Conservation (phyloP, 2,329 filamentous ascomycete species). For the Alternaria brassicicola region DNA sequence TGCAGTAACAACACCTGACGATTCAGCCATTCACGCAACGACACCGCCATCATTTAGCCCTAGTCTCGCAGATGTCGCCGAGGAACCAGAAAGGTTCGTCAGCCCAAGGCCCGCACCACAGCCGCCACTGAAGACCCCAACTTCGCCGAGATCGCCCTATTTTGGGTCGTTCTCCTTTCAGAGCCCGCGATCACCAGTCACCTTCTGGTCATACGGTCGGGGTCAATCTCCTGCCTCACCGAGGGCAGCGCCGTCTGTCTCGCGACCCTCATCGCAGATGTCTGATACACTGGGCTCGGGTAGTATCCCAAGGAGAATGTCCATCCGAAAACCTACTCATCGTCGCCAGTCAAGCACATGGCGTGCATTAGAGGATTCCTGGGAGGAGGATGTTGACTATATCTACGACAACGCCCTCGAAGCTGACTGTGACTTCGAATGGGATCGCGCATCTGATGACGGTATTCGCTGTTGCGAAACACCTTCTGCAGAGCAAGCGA, state of each 20-base stretch:
- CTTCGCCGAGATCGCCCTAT: constrained; percentile 35
- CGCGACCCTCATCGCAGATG: constrained; percentile 48
- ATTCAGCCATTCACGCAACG: constrained; percentile 48
- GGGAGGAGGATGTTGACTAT: constrained; percentile 68
- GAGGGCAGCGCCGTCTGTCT: constrained; percentile 27
- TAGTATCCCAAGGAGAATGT: constrained; percentile 36
- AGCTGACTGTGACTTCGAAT: constrained; percentile 66
- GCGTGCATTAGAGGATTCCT: constrained; percentile 53
- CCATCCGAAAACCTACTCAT: constrained; percentile 26
- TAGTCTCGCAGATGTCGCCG: constrained; percentile 45
- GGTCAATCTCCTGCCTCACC: constrained; percentile 34
- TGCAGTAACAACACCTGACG: constrained; percentile 52
- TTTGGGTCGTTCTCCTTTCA: constrained; percentile 39
- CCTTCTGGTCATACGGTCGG: constrained; percentile 22
- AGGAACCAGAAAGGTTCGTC: constrained; percentile 45
- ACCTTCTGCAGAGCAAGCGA: constrained; percentile 10
- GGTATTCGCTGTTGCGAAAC: constrained; percentile 17
- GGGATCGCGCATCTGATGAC: constrained; percentile 51
- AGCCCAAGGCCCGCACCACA: constrained; percentile 44
- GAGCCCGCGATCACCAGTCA: constrained; percentile 29
- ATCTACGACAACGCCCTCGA: constrained; percentile 67
- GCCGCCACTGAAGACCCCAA: constrained; percentile 35
- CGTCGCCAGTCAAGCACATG: constrained; percentile 44
- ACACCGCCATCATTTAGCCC: constrained; percentile 50
- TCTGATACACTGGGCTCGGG: constrained; percentile 55